These are phyloP conservation scores for Penicillium cosmopolitanum DNA, from an alignment of 495 filamentous ascomycete genomes.

Conservation along the genomic window DNA sequence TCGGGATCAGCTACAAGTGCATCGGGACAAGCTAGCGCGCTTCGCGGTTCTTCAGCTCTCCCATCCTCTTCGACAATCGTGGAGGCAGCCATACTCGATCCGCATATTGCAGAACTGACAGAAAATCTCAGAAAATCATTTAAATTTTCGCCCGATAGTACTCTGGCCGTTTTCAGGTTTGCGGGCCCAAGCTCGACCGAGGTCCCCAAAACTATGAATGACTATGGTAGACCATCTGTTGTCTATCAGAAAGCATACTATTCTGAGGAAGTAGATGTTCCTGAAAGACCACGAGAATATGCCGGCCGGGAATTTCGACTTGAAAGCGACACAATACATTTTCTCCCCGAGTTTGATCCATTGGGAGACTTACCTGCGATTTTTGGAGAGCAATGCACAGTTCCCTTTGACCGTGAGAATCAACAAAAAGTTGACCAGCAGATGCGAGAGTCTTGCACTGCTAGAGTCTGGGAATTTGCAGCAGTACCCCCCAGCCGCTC, in stretches of 20 bases:
- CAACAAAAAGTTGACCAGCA: conserved; percentile 54
- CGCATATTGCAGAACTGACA: conserved; percentile 29
- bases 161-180: conserved; percentile 30
- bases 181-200: conserved; percentile 35
- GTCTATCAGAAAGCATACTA: conserved; percentile 90
- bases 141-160: conserved; percentile 24
- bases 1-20: conserved; percentile 13
- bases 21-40: conserved; percentile 14
- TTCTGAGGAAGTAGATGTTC: conserved; percentile 84
- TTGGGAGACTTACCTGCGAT: conserved; percentile 58
- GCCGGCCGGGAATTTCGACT: conserved; percentile 86
- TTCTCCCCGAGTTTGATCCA: conserved; percentile 78
- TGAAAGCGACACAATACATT: conserved; percentile 72
- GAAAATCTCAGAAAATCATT: conserved; percentile 34
- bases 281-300: conserved; percentile 77
- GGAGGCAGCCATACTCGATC: conserved; percentile 16
- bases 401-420: conserved; percentile 49
- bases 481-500: conserved; percentile 66
- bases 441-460: conserved; percentile 42
- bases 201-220: conserved; percentile 32
- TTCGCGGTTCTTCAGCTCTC: conserved; percentile 19
- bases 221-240: conserved; percentile 52
- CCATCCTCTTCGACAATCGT: conserved; percentile 30
- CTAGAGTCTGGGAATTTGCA: conserved; percentile 48
- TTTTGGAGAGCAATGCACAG: conserved; percentile 53